A percentile compares a stretch with the other conserved stretches of the same genome.
Evolutionary conservation across 2,329 filamentous ascomycete genomes (phyloP).

Genomic region (Lithohypha guttulata): DNA sequence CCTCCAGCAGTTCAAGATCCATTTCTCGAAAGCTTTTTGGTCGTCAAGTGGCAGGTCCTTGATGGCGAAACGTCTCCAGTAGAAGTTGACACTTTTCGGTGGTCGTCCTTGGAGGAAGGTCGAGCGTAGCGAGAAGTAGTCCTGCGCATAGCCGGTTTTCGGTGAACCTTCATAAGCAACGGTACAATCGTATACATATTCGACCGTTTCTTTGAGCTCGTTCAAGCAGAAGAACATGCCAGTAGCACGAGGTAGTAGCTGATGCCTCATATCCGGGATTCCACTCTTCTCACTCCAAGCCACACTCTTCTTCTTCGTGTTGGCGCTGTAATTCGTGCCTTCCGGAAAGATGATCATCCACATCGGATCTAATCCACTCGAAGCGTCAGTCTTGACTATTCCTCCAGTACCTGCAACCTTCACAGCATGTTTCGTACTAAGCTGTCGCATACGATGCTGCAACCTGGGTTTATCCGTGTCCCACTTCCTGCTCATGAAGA

Average conservation of each 20-base stretch:
- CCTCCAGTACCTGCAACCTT: conserved; percentile 34
- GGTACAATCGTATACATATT: conserved; percentile 66
- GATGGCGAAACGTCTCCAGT: conserved; percentile 80
- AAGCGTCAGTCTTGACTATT: conserved; percentile 38
- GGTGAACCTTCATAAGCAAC: conserved; percentile 90
- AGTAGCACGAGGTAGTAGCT: conserved; percentile 50
- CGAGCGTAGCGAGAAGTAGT: conserved; percentile 75
- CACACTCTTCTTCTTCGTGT: conserved; percentile 46
- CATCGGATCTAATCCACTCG: conserved; percentile 47
- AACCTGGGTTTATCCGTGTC: conserved; percentile 49
- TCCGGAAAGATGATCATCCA: conserved; percentile 58
- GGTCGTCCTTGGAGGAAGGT: conserved; percentile 82
- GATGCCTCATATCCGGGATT: conserved; percentile 47
- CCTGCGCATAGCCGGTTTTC: conserved; percentile 80
- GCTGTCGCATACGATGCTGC: conserved; percentile 44
- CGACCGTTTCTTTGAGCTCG: conserved; percentile 47
- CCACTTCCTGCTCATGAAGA: conserved; percentile 55
- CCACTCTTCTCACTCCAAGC: conserved; percentile 48
- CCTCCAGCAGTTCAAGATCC: conserved; percentile 77
- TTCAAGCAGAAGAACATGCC: conserved; percentile 52
- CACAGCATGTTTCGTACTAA: conserved; percentile 41
- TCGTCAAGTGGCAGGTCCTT: conserved; percentile 70
- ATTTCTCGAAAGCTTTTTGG: conserved; percentile 64
- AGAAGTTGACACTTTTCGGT: conserved; percentile 91
- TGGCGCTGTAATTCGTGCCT: conserved; percentile 50